A percentile compares a stretch with the other conserved stretches of the same genome.
These are phyloP conservation scores for Vickermania ingenoplastis DNA, from an alignment of 208 protist species.

Conservation along the genomic window DNA sequence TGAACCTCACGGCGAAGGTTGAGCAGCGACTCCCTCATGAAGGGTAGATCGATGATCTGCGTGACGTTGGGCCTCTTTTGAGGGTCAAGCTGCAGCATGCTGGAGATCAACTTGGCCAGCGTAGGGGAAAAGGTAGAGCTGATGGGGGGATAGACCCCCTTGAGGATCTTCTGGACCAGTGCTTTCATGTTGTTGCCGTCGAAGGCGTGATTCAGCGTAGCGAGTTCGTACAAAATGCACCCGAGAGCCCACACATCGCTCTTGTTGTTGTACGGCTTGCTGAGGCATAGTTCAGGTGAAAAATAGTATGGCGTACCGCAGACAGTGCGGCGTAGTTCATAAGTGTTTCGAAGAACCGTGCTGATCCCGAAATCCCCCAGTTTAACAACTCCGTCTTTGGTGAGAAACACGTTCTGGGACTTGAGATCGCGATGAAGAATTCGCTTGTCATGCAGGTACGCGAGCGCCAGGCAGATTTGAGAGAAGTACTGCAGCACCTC, in stretches of 20 bases:
- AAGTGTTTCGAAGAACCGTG: conserved; percentile 87
- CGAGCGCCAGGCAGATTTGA: conserved; percentile 73
- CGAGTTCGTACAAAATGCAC: conserved; percentile 86
- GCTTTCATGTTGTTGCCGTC: conserved; percentile 86
- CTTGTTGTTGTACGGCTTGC: conserved; percentile 92
- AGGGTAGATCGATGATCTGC: conserved; percentile 66
- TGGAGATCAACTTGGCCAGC: conserved; percentile 63
- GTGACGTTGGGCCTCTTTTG: conserved; percentile 66
- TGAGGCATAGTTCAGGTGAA: conserved; percentile 91
- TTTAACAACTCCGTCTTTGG: conserved; percentile 75
- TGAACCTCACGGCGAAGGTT: conserved; percentile 54
- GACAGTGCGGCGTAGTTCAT: conserved; percentile 83
- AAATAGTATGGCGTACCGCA: conserved; percentile 96
- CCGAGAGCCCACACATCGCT: conserved; percentile 90
- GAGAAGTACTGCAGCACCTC: conserved; percentile 80
- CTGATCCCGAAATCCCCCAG: conserved; percentile 91
- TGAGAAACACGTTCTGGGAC: conserved; percentile 86
- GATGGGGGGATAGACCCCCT: conserved; percentile 79
- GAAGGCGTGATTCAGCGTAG: conserved; percentile 85
- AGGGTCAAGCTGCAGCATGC: conserved; percentile 83
- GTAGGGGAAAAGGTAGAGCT: conserved; percentile 55
- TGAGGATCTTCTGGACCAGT: conserved; percentile 86
- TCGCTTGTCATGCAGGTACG: conserved; percentile 78
- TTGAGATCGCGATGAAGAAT: conserved; percentile 90
- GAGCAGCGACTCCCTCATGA: conserved; percentile 63